A percentile compares a stretch with the other conserved stretches of the same genome.
Conservation (phyloP, 495 filamentous ascomycete genomes). For the Daldinia grandis region DNA sequence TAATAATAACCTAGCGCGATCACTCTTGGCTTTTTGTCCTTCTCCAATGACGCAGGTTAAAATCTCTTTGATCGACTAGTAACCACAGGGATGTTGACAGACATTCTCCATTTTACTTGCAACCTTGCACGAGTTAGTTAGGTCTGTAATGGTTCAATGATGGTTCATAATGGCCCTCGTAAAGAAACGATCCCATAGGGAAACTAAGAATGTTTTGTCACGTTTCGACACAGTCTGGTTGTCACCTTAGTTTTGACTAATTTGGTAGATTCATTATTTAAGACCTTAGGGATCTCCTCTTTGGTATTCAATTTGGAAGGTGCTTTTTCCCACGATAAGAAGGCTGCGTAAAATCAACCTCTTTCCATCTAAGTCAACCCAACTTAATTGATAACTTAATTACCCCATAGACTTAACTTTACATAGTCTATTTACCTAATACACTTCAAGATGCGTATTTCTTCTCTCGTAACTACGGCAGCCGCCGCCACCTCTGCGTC, state of each 20-base stretch:
- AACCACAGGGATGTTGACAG: constrained; percentile 34
- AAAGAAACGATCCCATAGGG: constrained; percentile 33
- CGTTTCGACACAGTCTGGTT: constrained; percentile 14
- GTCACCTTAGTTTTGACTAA: background rate
- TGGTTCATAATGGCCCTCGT: constrained; percentile 22
- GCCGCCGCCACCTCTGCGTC: constrained; percentile 36
- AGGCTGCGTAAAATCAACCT: constrained; percentile 5
- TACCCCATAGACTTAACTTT: background rate
- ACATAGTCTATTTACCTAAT: background rate
- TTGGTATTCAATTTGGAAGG: background rate
- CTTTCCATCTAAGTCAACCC: background rate
- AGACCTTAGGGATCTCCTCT: constrained; percentile 1
- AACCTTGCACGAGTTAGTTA: constrained; percentile 27
- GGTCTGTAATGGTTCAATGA: background rate
- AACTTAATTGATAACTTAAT: constrained; percentile 12
- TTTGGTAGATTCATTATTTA: constrained; percentile 15
- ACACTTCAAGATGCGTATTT: constrained; percentile 38
- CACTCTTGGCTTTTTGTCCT: constrained; percentile 32
- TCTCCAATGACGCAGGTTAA: constrained; percentile 29
- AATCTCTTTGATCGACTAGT: constrained; percentile 34
- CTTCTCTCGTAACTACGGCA: constrained; percentile 32
- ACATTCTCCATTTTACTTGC: constrained; percentile 37
- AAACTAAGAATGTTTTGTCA: constrained; percentile 29
- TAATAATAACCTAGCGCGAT: constrained; percentile 35
- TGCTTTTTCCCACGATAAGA: background rate